Base-by-base conservation (phyloP, 1,139 yeast species). In the Geotrichum bryndzae region DNA sequence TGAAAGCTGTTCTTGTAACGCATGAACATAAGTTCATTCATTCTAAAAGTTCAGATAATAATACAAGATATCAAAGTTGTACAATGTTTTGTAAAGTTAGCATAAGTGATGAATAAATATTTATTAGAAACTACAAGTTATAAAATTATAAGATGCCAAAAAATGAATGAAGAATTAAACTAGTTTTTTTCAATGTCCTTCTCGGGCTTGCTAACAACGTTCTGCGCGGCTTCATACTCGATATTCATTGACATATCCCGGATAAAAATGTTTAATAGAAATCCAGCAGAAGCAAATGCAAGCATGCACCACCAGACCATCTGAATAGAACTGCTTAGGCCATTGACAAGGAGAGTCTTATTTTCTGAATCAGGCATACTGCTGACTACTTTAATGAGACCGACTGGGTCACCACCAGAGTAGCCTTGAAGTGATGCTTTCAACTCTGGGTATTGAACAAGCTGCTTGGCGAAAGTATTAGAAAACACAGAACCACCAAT, bases 401-500 rank as follows among this genome's bases (percentile, higher is more conserved):
- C 66, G 53, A 71, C 57, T 3, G 69, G 68, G 52, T 68, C 66
- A 35, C 65, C 59, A 5, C 59, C 53, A 7, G 61, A 63, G 22
- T 62, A 61, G 1, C 31, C 55, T 2, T 64, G 61, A 18, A 70
- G 59, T 15, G 22, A 15, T 41, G 48, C 13, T 41, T 41, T 41
- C 29, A 38, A 25, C 6, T 53, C 48, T 18, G 46, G 29, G 25
- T 31, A n/a, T 11, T 61, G 56, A 3, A 66, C 64, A 22, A 68
- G 56, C 13, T 66, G 59, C 25, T 57, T 22, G 7, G 62, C 64
- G 51, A 72, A 60, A 52, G 68, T 66, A 23, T 71, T 69, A 23
- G 78, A 73, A 66, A 81, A 81, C 27, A 84, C 75, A 15, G 83
- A 72, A 63, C 84, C 86, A 0, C 82, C 80, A 23, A 84, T 66